Evolutionary conservation across 768 basidiomycete genomes (phyloP).

Genomic region (Leccinum broughii): DNA sequence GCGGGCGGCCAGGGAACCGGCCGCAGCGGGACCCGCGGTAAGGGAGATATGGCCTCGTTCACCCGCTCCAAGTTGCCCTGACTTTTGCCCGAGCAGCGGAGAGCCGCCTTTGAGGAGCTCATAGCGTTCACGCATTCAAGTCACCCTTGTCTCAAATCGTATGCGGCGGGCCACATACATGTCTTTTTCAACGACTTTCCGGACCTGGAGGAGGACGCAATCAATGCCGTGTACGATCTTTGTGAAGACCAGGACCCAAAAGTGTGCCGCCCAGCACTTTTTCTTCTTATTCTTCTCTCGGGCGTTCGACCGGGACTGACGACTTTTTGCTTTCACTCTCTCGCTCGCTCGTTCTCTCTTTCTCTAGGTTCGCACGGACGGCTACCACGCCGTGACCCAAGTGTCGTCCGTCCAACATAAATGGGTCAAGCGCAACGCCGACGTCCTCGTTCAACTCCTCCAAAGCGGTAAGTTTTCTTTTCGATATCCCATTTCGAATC

Average conservation of each 20-base stretch:
- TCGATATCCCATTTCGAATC: background rate
- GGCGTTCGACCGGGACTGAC: conserved; percentile 11
- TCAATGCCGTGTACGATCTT: conserved; percentile 76
- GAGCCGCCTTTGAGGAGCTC: conserved; percentile 50
- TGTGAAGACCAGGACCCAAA: conserved; percentile 65
- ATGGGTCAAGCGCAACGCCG: conserved; percentile 70
- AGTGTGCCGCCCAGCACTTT: conserved; percentile 35
- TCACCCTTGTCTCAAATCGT: conserved; percentile 48
- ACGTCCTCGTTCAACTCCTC: conserved; percentile 72
- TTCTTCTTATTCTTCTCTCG: background rate
- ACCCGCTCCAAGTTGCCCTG: conserved; percentile 4
- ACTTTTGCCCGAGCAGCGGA: conserved; percentile 41
- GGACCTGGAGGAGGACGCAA: conserved; percentile 71
- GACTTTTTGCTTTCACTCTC: background rate
- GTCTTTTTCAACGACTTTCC: conserved; percentile 65
- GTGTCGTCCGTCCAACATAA: conserved; percentile 50
- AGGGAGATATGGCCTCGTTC: conserved; percentile 16
- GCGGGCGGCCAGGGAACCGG: conserved; percentile 42
- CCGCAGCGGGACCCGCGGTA: conserved; percentile 42
- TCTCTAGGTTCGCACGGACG: conserved; percentile 63
- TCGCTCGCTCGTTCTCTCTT: background rate
- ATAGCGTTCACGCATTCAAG: conserved; percentile 54
- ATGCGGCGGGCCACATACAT: conserved; percentile 59
- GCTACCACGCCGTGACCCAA: conserved; percentile 60
- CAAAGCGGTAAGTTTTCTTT: conserved; percentile 60